These are phyloP conservation scores for Pichia sp. DNA, from an alignment of 1,139 yeast species.

Conservation along the genomic window DNA sequence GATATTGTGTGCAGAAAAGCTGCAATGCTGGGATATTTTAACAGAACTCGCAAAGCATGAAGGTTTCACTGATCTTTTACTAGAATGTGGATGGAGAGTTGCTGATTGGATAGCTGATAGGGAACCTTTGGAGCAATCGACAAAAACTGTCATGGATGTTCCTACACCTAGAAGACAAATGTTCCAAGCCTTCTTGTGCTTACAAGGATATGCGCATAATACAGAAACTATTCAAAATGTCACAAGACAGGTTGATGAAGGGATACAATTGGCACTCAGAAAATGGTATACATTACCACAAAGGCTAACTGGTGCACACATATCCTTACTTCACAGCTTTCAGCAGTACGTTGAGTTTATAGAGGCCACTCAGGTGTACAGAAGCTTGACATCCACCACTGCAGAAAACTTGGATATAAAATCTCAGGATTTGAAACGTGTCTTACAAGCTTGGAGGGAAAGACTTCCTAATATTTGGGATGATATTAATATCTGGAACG, in stretches of 20 bases:
- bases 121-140: slow-evolving; percentile 91
- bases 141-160: slow-evolving; percentile 95
- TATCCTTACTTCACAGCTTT: slow-evolving; percentile 86
- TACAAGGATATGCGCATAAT: slow-evolving; percentile 92
- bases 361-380: slow-evolving; percentile 95
- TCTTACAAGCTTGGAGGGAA: slow-evolving; percentile 96
- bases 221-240: slow-evolving; percentile 78
- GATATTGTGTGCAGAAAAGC: slow-evolving; percentile 93
- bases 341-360: slow-evolving; percentile 97
- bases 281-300: slow-evolving; percentile 94
- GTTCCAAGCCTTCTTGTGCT: slow-evolving; percentile 86
- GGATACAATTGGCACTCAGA: slow-evolving; percentile 85
- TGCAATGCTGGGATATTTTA: slow-evolving; percentile 97
- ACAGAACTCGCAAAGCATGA: slow-evolving; percentile 97
- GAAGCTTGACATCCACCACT: slow-evolving; percentile 82
- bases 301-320: slow-evolving; percentile 73
- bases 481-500: slow-evolving; percentile 97
- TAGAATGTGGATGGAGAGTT: slow-evolving; percentile 99
- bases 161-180: slow-evolving; percentile 97
- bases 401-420: slow-evolving; percentile 89
- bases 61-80: slow-evolving; percentile 86
- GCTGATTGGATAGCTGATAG: slow-evolving; percentile 98
- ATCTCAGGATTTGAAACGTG: slow-evolving; percentile 90
- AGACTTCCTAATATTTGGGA: slow-evolving; percentile 96
- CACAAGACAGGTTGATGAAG: slow-evolving; percentile 87